Base-by-base conservation (phyloP, 148 eudicot genomes). In the Rhododendron henanense region DNA sequence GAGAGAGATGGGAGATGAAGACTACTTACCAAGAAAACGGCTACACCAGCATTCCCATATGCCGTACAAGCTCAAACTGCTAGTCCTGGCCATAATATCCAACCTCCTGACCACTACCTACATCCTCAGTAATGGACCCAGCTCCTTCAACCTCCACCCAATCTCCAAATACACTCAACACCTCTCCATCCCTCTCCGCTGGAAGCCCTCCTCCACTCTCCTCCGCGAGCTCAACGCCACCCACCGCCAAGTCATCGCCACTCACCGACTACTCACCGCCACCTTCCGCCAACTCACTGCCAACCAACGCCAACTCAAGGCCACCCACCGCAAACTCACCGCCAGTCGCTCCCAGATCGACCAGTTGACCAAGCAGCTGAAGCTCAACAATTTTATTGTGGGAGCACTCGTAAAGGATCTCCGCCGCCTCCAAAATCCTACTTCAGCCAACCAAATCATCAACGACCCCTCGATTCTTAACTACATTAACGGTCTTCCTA, bases 11-110 rank as follows among this genome's bases (percentile, higher is more conserved):
- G 61, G 61, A 55, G 61, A 16, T 55, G 61, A 16, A 55, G 61
- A 55, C 61, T 55, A 15, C 61, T 55, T 55, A 16, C 61, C 87
- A 48, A 87, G 51, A 82, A 90, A 90, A 78, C 87, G 75, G 55
- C 87, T 10, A 8, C 25, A 41, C 5, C 6, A 71, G 67, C 86
- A 84, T 4, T 13, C 2, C 28, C 82, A 87, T 39, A 1, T 59
- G 65, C n/a, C 65, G 59, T 79, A 37, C 88, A 90, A 88, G 87
- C 85, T 90, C 86, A 88, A 88, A 51, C 84, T 89, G 39, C 85
- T 89, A 15, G 15, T 85, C 0, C 84, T 86, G 3, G 75, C 87
- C 21, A 44, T 88, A 47, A 57, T 84, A 37, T 89, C 88, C 31
- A 90, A 90, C 83, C 90, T 90, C 51, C 25, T 89, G 8, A 21